Base-by-base conservation (phyloP, 495 filamentous ascomycete species). In the Xylaria bambusicola region DNA sequence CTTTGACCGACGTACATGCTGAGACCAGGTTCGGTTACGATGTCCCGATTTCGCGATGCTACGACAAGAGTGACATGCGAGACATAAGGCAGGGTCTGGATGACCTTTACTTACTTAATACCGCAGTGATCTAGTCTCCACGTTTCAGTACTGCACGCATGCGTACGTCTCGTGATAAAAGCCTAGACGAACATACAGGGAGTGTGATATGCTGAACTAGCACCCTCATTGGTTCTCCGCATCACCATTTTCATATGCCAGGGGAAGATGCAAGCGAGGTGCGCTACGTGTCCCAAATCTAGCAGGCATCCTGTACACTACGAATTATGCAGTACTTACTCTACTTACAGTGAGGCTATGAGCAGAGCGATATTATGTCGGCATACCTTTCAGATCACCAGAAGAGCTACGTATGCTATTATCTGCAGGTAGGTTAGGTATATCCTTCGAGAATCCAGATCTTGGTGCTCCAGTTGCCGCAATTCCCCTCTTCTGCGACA, bases 11-110 rank as follows among this genome's bases (percentile, higher is more conserved):
- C 12, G 3, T 15, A 26, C 17, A 31, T 54, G 3, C 13, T 4
- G 49, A 21, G 40, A 26, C 49, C 38, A 31, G 52, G 38, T 54
- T 21, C 52, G 52, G 52, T 44, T 54, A 23, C 17, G 21, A 27
- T 26, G 31, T 54, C 33, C 52, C 52, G 38, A 20, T 2, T 17
- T 2, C 18, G 29, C 12, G 21, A 52, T 40, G 20, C 18, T n/a
- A 31, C 33, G 31, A 24, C 9, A 12, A 38, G 18, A 29, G 20
- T n/a, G 7, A 35, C 15, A 50, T 48, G 24, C n/a, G 3, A n/a
- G 15, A 26, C 44, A 46, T 8, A 15, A 18, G 2, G 47, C 17
- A 15, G 18, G 2, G 47, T 50, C 29, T 33, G 15, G 36, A 38
- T 7, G 13, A 15, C 35, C 2, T 12, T 29, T 27, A 29, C 7